Base-by-base conservation (phyloP, 116 monocot species). In the Papilionanthe hybrid region DNA sequence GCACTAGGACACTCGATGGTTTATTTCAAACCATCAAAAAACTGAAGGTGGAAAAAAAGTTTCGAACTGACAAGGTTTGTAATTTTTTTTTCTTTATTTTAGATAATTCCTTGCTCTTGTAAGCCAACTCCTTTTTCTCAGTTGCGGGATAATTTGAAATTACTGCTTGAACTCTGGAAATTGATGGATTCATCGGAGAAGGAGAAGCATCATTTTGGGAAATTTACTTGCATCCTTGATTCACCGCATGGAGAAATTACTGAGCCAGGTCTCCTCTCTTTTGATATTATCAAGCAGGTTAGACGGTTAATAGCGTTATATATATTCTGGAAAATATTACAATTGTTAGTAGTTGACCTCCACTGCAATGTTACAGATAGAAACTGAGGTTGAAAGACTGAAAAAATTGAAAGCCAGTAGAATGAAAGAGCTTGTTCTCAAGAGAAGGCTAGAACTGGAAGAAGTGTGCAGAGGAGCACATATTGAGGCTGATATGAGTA, bases 161-260 rank as follows among this genome's bases (percentile, higher is more conserved):
- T 76, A 19, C 79, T 89, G 22, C 47, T 69, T n/a, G 76, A 84
- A 65, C 75, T 89, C 25, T 89, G 89, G 89, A 84, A 82, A 44
- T 53, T 89, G 79, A 86, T 89, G 89, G 89, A 89, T 45, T 86
- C 84, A 44, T 79, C 89, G 45, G 82, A 84, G 75, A 82, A 84
- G 78, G 86, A 89, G 79, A 89, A 57, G 50, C 67, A 44, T 19
- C 82, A 19, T 68, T 89, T 89, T 75, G 72, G 65, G 72, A 86
- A 73, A 72, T 77, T 84, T 9, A 79, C 79, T 60, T 65, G 45
- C 72, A 81, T 89, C 66, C 82, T 79, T 74, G 80, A 78, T 55
- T 84, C 82, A 22, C 65, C 79, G 5, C 84, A 84, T 30, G 78
- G 78, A 25, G 86, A 84, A 5, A 76, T 86, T 41, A 78, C 49